A percentile compares a stretch with the other conserved stretches of the same genome.
These are phyloP conservation scores for Scenedesmus sp. DNA, from an alignment of 163 green algal species.

Conservation along the genomic window DNA sequence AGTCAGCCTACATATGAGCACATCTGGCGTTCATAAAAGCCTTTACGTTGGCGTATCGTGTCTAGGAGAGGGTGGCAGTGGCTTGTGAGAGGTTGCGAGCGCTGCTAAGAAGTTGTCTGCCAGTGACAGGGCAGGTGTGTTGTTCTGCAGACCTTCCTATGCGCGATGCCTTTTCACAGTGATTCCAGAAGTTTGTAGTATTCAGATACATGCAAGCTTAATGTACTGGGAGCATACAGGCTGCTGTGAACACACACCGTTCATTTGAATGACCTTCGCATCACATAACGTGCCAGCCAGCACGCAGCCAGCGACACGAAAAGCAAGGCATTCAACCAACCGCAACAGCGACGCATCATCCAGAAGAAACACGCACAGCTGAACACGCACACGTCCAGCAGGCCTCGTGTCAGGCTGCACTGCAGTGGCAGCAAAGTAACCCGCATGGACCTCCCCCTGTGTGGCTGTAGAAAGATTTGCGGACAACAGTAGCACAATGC, in stretches of 20 bases:
- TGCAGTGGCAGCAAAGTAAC: background rate
- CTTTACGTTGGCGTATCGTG: background rate
- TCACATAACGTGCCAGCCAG: background rate
- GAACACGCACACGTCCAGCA: background rate
- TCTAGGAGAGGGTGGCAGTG: background rate
- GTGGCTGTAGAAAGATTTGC: background rate
- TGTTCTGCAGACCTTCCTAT: background rate
- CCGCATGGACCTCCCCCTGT: background rate
- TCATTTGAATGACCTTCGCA: background rate
- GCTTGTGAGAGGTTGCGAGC: background rate
- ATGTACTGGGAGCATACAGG: background rate
- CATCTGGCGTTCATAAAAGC: background rate
- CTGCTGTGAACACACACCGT: background rate
- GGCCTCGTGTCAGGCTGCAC: background rate
- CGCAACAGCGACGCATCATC: background rate
- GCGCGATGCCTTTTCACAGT: too few species aligned
- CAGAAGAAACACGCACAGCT: background rate
- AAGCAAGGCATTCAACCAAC: background rate
- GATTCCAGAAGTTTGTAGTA: background rate
- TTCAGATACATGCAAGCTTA: background rate
- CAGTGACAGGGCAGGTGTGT: background rate
- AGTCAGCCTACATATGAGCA: background rate
- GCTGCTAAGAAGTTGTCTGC: background rate
- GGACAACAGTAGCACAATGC: background rate
- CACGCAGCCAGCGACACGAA: background rate